These are phyloP conservation scores for Polytolypa hystricis DNA, from an alignment of 2,329 filamentous ascomycete genomes.

Conservation along the genomic window DNA sequence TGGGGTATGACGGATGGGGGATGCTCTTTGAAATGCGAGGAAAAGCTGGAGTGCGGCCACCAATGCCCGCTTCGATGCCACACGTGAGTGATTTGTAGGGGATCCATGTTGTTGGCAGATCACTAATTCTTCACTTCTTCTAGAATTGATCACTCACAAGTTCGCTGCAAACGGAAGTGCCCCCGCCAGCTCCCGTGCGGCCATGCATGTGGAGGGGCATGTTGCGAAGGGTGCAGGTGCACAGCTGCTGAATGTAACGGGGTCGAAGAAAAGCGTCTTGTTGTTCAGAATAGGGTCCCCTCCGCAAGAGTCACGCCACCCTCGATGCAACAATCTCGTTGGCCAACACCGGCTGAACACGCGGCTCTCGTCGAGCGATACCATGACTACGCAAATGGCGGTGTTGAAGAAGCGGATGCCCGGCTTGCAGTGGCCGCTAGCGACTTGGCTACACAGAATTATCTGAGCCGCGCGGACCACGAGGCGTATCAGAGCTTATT, in stretches of 20 bases:
- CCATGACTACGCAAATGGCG: slow-evolving; percentile 21
- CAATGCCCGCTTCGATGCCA: slow-evolving; percentile 43
- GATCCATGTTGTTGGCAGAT: no score
- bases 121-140: slow-evolving; percentile 6
- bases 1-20: slow-evolving; percentile 46
- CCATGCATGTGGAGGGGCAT: slow-evolving; percentile 26
- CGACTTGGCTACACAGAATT: slow-evolving; percentile 9
- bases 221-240: slow-evolving; percentile 25
- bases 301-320: background rate
- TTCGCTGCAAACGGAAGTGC: slow-evolving; percentile 28
- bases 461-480: slow-evolving; percentile 11
- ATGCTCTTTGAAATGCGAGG: slow-evolving; percentile 39
- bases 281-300: background rate
- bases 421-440: slow-evolving; percentile 12
- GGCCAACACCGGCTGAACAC: slow-evolving; percentile 6
- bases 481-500: slow-evolving; percentile 13
- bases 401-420: slow-evolving; percentile 19
- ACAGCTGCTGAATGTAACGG: slow-evolving; percentile 10
- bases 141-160: slow-evolving; percentile 27
- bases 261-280: background rate
- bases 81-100: slow-evolving; percentile 26
- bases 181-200: slow-evolving; percentile 25
- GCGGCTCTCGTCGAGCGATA: slow-evolving; percentile 14
- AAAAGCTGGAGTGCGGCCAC: slow-evolving; percentile 41
- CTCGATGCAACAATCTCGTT: background rate